A percentile compares a stretch with the other conserved stretches of the same genome.
Conservation (phyloP, 306 rosid genomes). For the Dryas octopetala region DNA sequence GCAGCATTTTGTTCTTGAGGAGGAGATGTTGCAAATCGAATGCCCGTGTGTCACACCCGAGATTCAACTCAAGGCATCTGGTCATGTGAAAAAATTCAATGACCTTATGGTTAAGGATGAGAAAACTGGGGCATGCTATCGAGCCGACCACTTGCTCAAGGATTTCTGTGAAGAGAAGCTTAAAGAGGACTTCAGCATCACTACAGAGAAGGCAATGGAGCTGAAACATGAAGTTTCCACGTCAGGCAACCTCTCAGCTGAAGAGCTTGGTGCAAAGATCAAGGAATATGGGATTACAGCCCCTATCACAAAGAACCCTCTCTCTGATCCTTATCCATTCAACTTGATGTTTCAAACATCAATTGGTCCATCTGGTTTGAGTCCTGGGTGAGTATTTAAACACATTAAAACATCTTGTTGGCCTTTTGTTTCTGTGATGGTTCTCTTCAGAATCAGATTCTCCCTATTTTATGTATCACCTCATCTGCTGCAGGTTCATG, state of each 20-base stretch:
- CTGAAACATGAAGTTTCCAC: slow-evolving; percentile 64
- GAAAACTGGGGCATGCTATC: slow-evolving; percentile 73
- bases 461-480: neutral
- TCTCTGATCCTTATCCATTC: slow-evolving; percentile 94
- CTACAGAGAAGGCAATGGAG: slow-evolving; percentile 65
- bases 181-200: slow-evolving; percentile 66
- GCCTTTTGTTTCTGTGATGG: neutral
- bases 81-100: slow-evolving; percentile 92
- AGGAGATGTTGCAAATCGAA: slow-evolving; percentile 91
- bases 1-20: slow-evolving; percentile 96
- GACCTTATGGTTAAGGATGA: slow-evolving; percentile 97
- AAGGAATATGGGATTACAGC: slow-evolving; percentile 83
- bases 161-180: slow-evolving; percentile 85
- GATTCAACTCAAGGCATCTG: slow-evolving; percentile 80
- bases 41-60: slow-evolving; percentile 98
- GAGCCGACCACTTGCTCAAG: slow-evolving; percentile 92
- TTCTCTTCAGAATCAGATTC: neutral
- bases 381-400: slow-evolving; percentile 63
- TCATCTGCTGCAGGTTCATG: slow-evolving; percentile 61
- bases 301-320: slow-evolving; percentile 81
- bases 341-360: slow-evolving; percentile 97
- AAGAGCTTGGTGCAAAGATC: slow-evolving; percentile 75
- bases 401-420: neutral
- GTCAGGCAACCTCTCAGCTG: slow-evolving; percentile 67
- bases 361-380: slow-evolving; percentile 86